A percentile compares a stretch with the other conserved stretches of the same genome.
Conservation (phyloP, 2,329 filamentous ascomycete species). For the Magnaporthiopsis poae region DNA sequence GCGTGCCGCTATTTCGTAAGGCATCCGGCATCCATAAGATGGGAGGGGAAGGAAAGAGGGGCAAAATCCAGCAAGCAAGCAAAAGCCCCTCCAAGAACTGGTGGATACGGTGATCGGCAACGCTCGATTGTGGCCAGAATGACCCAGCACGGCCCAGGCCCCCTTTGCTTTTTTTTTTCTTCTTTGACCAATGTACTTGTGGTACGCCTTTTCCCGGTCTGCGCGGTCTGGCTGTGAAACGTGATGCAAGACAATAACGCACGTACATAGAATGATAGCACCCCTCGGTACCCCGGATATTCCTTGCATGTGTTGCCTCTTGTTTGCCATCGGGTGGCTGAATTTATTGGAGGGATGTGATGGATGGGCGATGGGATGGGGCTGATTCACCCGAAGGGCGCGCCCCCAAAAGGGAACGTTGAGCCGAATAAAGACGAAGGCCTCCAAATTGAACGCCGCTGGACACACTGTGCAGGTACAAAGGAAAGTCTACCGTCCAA, state of each 20-base stretch:
- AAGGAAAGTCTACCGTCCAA: not conserved
- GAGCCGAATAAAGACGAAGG: not conserved
- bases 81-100: not conserved
- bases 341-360: not conserved
- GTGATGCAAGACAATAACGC: not conserved
- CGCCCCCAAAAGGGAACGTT: not conserved
- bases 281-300: not conserved
- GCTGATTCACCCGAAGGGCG: not conserved
- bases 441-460: not conserved
- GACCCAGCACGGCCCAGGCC: not conserved
- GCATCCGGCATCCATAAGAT: not conserved
- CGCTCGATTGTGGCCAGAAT: not conserved
- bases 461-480: not conserved
- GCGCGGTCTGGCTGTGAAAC: not conserved
- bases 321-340: not conserved
- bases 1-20: not conserved
- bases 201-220: no score
- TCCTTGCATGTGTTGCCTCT: not conserved
- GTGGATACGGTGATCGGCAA: not conserved
- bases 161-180: not conserved
- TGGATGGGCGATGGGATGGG: not conserved
- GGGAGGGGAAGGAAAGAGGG: not conserved
- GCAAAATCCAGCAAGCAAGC: not conserved
- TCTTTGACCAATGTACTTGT: no score
- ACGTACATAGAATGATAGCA: not conserved